These are phyloP conservation scores for Cocos nucifera DNA, from an alignment of 176 grass and related monocot species.

Conservation along the genomic window DNA sequence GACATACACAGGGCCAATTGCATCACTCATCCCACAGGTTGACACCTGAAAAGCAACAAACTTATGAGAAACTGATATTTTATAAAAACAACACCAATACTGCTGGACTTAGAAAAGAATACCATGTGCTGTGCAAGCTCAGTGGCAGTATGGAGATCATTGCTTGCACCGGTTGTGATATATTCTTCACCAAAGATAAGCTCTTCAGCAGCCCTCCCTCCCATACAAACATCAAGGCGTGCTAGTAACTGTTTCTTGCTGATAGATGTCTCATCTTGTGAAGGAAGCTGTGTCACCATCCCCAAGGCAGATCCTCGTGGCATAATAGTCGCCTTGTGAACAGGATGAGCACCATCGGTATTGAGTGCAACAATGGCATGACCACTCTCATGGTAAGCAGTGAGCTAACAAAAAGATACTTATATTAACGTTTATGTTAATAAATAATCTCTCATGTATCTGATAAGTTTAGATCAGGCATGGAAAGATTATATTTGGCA, in stretches of 20 bases:
- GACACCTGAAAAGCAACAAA: slow-evolving; percentile 51
- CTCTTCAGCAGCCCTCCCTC: slow-evolving; percentile 92
- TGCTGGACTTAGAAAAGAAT: slow-evolving; percentile 15
- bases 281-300: slow-evolving; percentile 96
- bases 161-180: slow-evolving; percentile 89
- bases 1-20: slow-evolving; percentile 87
- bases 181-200: slow-evolving; percentile 98
- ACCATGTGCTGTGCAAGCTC: slow-evolving; percentile 99
- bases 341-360: slow-evolving; percentile 76
- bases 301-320: slow-evolving; percentile 89
- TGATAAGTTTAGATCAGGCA: no score
- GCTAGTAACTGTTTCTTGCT: slow-evolving; percentile 96
- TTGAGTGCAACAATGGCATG: slow-evolving; percentile 98
- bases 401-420: slow-evolving; percentile 43
- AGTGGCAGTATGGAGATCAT: slow-evolving; percentile 82
- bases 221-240: slow-evolving; percentile 99
- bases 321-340: slow-evolving; percentile 97
- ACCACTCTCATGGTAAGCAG: slow-evolving; percentile 98
- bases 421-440: background rate
- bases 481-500: no score
- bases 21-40: slow-evolving; percentile 94
- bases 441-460: no score
- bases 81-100: slow-evolving; percentile 5
- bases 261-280: slow-evolving; percentile 94
- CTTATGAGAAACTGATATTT: background rate